Conservation (phyloP, 2,329 filamentous ascomycete species). For the Verticillium zaregamsianum region DNA sequence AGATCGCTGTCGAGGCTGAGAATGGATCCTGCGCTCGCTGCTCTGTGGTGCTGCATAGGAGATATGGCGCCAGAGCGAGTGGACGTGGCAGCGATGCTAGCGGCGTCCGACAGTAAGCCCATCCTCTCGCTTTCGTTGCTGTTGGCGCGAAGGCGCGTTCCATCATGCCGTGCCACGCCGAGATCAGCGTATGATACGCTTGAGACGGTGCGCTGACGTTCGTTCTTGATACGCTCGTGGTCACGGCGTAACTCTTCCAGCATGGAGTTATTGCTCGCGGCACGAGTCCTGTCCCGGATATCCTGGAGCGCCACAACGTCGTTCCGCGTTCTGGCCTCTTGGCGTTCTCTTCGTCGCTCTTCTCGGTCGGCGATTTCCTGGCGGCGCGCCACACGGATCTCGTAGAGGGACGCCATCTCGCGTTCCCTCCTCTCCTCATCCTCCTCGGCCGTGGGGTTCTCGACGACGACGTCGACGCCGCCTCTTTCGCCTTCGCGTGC, state of each 20-base stretch:
- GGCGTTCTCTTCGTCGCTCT: conserved; percentile 62
- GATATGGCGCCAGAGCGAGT: conserved; percentile 28
- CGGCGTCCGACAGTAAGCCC: conserved; percentile 68
- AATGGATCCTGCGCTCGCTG: conserved; percentile 49
- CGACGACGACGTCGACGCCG: conserved; percentile 86
- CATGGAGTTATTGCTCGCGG: conserved; percentile 41
- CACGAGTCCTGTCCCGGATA: conserved; percentile 54
- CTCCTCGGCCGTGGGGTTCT: conserved; percentile 75
- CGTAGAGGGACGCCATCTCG: conserved; percentile 90
- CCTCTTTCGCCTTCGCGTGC: conserved; percentile 86
- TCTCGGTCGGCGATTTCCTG: conserved; percentile 74
- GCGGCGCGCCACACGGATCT: conserved; percentile 76
- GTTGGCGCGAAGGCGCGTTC: conserved; percentile 68
- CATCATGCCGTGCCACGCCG: conserved; percentile 73
- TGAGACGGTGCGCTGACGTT: conserved; percentile 64
- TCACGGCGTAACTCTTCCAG: conserved; percentile 56
- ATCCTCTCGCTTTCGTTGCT: conserved; percentile 69
- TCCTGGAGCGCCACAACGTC: conserved; percentile 67
- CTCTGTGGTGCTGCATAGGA: conserved; percentile 33
- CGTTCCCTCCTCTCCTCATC: conserved; percentile 76
- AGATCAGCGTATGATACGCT: conserved; percentile 74
- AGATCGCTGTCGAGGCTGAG: conserved; percentile 48
- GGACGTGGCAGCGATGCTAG: conserved; percentile 49
- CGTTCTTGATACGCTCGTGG: conserved; percentile 52
- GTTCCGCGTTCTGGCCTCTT: conserved; percentile 68